Conservation (phyloP, 805 yeast species). For the Metschnikowia anglica region DNA sequence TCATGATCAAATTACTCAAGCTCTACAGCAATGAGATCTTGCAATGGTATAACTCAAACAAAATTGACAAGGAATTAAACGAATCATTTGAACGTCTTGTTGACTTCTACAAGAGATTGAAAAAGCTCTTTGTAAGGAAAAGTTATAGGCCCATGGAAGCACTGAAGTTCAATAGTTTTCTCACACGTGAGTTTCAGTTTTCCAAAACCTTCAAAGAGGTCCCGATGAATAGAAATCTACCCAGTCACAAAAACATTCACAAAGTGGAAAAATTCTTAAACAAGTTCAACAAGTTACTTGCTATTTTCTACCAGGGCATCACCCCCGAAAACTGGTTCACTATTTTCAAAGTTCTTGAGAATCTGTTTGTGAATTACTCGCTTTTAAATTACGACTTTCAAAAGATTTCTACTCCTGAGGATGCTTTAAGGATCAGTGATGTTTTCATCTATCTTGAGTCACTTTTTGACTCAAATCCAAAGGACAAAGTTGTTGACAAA, state of each 20-base stretch:
- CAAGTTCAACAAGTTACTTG: conserved; percentile 60
- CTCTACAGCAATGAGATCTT: conserved; percentile 65
- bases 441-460: conserved; percentile 69
- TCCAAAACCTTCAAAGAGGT: conserved; percentile 44
- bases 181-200: conserved; percentile 42
- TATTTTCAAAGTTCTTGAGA: conserved; percentile 70
- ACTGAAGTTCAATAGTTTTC: conserved; percentile 39
- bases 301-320: conserved; percentile 55
- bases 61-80: conserved; percentile 35
- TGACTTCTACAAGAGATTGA: conserved; percentile 58
- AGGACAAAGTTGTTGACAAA: conserved; percentile 34
- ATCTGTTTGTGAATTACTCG: conserved; percentile 58
- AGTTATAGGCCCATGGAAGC: conserved; percentile 59
- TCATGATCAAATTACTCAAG: conserved; percentile 63
- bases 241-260: conserved; percentile 44
- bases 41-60: conserved; percentile 46
- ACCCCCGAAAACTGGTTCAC: conserved; percentile 75
- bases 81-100: conserved; percentile 41
- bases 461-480: conserved; percentile 49
- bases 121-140: conserved; percentile 68
- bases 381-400: conserved; percentile 56
- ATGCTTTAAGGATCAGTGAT: conserved; percentile 60
- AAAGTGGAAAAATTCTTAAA: conserved; percentile 62
- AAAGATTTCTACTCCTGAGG: conserved; percentile 44
- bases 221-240: conserved; percentile 47